These are phyloP conservation scores for Rhizopus delemar DNA, from an alignment of 371 early-diverging fungal species.

Conservation along the genomic window DNA sequence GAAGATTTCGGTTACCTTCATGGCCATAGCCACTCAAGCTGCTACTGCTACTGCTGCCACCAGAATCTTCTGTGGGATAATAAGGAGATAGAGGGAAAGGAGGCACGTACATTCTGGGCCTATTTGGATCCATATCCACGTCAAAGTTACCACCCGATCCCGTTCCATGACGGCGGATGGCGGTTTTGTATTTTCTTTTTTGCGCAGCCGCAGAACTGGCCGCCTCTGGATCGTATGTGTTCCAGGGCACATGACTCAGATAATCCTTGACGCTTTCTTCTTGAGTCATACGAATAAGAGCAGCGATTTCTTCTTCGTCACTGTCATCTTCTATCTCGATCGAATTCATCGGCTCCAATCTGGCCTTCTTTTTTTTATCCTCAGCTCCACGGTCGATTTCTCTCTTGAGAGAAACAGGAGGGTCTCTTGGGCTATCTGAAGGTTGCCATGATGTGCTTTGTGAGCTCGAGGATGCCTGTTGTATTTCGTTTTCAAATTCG, in stretches of 20 bases:
- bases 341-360: neutral
- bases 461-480: neutral
- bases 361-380: neutral
- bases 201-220: neutral
- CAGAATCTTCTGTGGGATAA: too few species aligned
- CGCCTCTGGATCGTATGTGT: neutral
- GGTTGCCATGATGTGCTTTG: neutral
- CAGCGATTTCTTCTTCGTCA: neutral
- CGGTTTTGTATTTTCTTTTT: neutral
- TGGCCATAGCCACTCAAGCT: too few species aligned
- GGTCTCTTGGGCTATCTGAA: too few species aligned
- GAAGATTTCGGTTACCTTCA: too few species aligned
- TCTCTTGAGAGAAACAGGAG: neutral
- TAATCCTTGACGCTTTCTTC: neutral
- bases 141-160: too few species aligned
- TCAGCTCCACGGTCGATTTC: neutral
- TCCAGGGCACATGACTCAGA: neutral
- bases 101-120: too few species aligned
- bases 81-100: too few species aligned
- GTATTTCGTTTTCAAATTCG: too few species aligned
- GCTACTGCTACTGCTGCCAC: too few species aligned
- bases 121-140: too few species aligned
- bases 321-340: conserved; percentile 12
- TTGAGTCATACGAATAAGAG: neutral
- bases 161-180: neutral